Percentiles rank a stretch among this genome's conserved stretches.
These are phyloP conservation scores for Boechera divaricarpa DNA, from an alignment of 345 rosid species.

Conservation along the genomic window DNA sequence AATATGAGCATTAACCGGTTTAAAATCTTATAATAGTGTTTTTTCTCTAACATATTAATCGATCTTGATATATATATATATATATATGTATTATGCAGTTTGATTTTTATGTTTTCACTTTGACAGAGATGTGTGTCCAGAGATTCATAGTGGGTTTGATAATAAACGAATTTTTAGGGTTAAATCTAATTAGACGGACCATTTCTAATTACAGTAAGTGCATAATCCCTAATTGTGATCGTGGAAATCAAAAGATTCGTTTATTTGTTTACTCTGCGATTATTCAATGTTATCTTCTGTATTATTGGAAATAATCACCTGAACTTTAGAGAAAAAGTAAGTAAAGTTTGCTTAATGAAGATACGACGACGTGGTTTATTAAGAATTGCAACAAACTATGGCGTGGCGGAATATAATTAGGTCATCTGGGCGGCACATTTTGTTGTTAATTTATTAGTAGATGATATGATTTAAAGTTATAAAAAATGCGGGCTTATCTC, in stretches of 20 bases:
- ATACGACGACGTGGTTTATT: slow-evolving; percentile 35
- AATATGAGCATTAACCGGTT: slow-evolving; percentile 38
- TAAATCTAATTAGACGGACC: background rate
- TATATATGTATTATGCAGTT: slow-evolving; percentile 5
- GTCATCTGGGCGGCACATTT: slow-evolving; percentile 42
- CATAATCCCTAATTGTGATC: slow-evolving; percentile 5
- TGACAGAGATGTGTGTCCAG: slow-evolving; percentile 29
- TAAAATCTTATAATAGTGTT: slow-evolving; percentile 15
- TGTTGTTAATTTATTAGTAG: background rate
- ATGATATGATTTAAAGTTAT: slow-evolving; percentile 6
- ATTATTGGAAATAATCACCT: slow-evolving; percentile 39
- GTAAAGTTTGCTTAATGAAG: slow-evolving; percentile 28
- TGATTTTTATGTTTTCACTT: slow-evolving; percentile 9
- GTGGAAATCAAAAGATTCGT: slow-evolving; percentile 32
- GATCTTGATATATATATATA: slow-evolving; percentile 5
- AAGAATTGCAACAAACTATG: slow-evolving; percentile 33
- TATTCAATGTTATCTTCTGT: slow-evolving; percentile 39
- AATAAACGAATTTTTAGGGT: background rate
- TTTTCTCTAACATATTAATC: slow-evolving; percentile 40
- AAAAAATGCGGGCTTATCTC: slow-evolving; percentile 45
- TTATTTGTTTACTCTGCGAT: background rate
- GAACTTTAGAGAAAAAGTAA: slow-evolving; percentile 22
- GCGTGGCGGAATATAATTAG: slow-evolving; percentile 42
- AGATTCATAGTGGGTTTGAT: slow-evolving; percentile 11
- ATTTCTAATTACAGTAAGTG: slow-evolving; percentile 32